Conservation (phyloP, 176 grass and related monocot genomes). For the Hordeum vulgare region MorexV3_pseudomolecules_assembly NC_058522.1:332028293-332028792, state of each 20-base stretch:
- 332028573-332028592: constrained; percentile 61
- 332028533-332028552: constrained; percentile 60
- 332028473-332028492: constrained; percentile 82
- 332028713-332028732: constrained; percentile 65
- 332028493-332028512: constrained; percentile 49
- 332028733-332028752: constrained; percentile 39
- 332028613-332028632: neutral
- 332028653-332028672: neutral
- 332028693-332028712: constrained; percentile 66
- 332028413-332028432: neutral
- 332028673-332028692: constrained; percentile 23
- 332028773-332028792: constrained; percentile 60
- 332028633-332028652: neutral
- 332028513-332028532: constrained; percentile 72
- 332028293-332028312: constrained; percentile 74
- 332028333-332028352: constrained; percentile 82
- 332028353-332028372: constrained; percentile 47
- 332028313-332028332: constrained; percentile 61
- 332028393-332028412: neutral
- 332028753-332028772: constrained; percentile 45
- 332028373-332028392: neutral
- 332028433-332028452: neutral
- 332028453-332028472: constrained; percentile 31
- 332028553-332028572: constrained; percentile 54
- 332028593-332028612: neutral